Conservation (phyloP, 331 rosid genomes). For the Acacia pycnantha region DNA sequence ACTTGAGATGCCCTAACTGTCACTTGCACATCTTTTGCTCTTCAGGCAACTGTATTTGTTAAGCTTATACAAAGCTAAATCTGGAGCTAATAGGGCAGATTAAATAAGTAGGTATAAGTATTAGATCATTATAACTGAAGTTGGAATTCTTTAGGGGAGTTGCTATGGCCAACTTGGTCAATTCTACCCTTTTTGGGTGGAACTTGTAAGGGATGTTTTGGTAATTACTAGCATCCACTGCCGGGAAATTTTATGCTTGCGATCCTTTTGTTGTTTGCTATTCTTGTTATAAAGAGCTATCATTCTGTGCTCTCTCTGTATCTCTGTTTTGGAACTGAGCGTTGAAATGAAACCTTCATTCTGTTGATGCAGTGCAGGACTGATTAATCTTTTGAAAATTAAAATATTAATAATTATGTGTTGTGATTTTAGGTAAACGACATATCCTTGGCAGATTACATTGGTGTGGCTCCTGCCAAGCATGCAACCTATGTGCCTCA, state of each 20-base stretch:
- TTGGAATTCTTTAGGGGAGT: neutral
- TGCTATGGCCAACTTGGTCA: neutral
- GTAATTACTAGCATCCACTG: neutral
- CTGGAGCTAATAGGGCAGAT: no score
- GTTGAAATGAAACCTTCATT: neutral
- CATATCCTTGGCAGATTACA: slow-evolving; percentile 49
- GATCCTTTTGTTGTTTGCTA: neutral
- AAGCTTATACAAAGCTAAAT: neutral
- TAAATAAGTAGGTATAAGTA: neutral
- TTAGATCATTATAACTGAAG: neutral
- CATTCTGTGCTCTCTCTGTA: neutral
- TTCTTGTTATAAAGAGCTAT: neutral
- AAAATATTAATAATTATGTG: neutral
- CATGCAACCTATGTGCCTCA: slow-evolving; percentile 64
- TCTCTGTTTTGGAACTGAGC: neutral
- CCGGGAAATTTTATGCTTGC: neutral
- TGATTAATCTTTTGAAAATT: neutral
- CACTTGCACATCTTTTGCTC: neutral
- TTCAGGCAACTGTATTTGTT: neutral
- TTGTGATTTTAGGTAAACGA: slow-evolving; percentile 26
- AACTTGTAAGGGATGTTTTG: neutral
- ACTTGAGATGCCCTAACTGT: neutral
- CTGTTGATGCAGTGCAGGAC: neutral
- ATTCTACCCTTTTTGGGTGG: neutral
- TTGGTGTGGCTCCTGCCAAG: slow-evolving; percentile 53